Base-by-base conservation (phyloP, 768 basidiomycete genomes). In the Coprinellus aureogranulatus region DNA sequence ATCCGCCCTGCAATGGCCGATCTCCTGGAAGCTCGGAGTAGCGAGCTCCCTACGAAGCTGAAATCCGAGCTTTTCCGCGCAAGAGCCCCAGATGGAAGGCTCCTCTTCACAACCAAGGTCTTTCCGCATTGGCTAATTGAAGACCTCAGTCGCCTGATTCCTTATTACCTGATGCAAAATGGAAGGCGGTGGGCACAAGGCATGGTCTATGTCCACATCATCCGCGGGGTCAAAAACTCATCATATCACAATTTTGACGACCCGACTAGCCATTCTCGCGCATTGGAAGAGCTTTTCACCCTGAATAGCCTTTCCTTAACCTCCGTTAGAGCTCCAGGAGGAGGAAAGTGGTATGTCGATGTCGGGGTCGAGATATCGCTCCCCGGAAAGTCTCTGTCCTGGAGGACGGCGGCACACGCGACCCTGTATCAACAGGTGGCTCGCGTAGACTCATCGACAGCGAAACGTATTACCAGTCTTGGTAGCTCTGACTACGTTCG, bases 281-380 rank as follows among this genome's bases (percentile, higher is more conserved):
- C 50, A 11, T 45, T 60, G 9, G 4, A 26, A 4, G n/a, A 51
- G 2, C 53, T 58, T 40, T 39, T 62, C 20, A 10, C 6, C 27
- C 20, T 57, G 18, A 25, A 53, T 16, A 4, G 23, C 9, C 16
- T 59, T n/a, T 4, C 23, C 22, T 4, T 22, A 9, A 23, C 55
- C 9, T 6, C 14, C 8, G 34, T 14, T 14, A 34, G 9, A n/a
- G 30, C 37, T 10, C 54, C 22, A 22, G 20, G 23, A 11, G 18
- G 3, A 9, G 63, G 62, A 0, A 31, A 54, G 0, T 70, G 67
- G 68, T 70, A 42, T 16, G 55, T 69, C 9, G 65, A 70, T 44
- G 58, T 69, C 1, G 65, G 59, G 1, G 28, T 67, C 3, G 62
- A 70, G 44, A 58, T 70, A 31, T 59, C 58, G 27, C 2, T 20